phyloP scores from a whole-genome alignment of 2,329 filamentous ascomycete species.

The Claviceps citrina region DNA sequence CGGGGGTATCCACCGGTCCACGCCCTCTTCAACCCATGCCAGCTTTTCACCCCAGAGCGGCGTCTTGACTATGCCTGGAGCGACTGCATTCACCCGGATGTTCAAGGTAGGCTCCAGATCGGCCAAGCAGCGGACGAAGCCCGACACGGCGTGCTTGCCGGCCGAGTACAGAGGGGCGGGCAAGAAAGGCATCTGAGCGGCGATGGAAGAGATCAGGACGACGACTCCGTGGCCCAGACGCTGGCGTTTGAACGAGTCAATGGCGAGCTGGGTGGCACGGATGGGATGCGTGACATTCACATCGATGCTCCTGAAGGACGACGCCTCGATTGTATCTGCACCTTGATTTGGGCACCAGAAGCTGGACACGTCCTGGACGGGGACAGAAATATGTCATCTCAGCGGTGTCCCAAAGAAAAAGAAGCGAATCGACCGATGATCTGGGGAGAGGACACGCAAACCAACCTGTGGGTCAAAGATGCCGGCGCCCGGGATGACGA shows the following conservation, averaged over 20 bases:
- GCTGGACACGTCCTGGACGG: slow-evolving; percentile 1
- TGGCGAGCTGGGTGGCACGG: slow-evolving; percentile 16
- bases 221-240: slow-evolving; percentile 11
- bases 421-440: neutral
- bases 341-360: slow-evolving; percentile 3
- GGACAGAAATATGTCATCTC: neutral
- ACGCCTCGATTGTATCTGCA: slow-evolving; percentile 2
- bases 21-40: slow-evolving; percentile 12
- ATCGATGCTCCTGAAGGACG: slow-evolving; percentile 9
- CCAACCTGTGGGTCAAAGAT: slow-evolving; percentile 3
- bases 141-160: slow-evolving; percentile 15
- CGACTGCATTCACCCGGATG: slow-evolving; percentile 19
- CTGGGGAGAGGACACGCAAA: neutral
- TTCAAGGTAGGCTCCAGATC: slow-evolving; percentile 15
- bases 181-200: slow-evolving; percentile 12
- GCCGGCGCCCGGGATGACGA: slow-evolving; percentile 3
- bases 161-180: slow-evolving; percentile 16
- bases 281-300: slow-evolving; percentile 20
- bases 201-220: slow-evolving; percentile 15
- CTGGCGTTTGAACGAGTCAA: slow-evolving; percentile 12
- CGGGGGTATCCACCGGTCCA: slow-evolving; percentile 19
- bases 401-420: neutral
- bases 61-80: slow-evolving; percentile 22
- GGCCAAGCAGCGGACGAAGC: slow-evolving; percentile 19
- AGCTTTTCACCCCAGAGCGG: slow-evolving; percentile 24